phyloP scores from a whole-genome alignment of 257 asterid species.

The Nicotiana noctiflora region DNA sequence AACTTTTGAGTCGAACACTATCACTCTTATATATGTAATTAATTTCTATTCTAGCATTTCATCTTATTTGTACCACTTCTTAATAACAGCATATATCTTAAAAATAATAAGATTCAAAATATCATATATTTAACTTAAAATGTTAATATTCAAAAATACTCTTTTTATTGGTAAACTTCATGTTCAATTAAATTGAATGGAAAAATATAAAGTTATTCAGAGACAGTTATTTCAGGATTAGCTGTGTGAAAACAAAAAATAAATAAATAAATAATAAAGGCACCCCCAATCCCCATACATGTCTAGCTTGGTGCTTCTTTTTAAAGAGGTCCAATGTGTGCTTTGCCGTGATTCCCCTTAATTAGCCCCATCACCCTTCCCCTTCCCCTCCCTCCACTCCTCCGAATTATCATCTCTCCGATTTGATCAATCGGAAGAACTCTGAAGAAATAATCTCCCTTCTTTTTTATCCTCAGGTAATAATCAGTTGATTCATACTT shows the following conservation, averaged over 20 bases:
- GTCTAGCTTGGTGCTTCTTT: not conserved
- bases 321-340: slow-evolving; percentile 23
- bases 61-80: no score
- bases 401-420: not conserved
- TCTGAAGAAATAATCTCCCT: not conserved
- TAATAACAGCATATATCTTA: no score
- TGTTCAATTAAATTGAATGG: no score
- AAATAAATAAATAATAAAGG: not conserved
- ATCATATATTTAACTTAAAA: no score
- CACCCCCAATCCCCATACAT: not conserved
- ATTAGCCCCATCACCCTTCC: slow-evolving; percentile 24
- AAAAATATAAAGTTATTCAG: no score
- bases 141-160: no score
- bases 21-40: no score
- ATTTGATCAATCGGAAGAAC: not conserved
- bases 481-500: not conserved
- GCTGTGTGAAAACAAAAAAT: not conserved
- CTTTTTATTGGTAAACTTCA: no score
- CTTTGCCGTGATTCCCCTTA: slow-evolving; percentile 31
- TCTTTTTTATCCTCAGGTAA: not conserved
- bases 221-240: not conserved
- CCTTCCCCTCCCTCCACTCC: slow-evolving; percentile 6
- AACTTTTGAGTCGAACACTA: no score
- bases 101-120: no score
- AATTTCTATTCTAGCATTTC: no score